Percentiles rank a stretch among this genome's conserved stretches.
These are phyloP conservation scores for Debaryomyces sp. DNA, from an alignment of 1,139 yeast genomes.

Conservation along the genomic window DNA sequence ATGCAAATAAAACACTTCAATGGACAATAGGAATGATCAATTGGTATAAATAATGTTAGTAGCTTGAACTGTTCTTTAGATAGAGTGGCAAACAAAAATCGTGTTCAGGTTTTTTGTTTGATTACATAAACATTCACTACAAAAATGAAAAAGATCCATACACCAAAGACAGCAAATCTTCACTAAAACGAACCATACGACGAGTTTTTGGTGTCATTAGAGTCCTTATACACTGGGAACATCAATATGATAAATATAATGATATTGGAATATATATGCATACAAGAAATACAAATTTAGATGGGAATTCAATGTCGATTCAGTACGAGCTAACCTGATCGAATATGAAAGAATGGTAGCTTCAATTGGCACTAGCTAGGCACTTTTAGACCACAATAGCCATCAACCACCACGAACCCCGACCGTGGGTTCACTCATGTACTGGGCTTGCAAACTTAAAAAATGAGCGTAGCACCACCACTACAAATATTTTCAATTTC, in stretches of 20 bases:
- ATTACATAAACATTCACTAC: background rate
- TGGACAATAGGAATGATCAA: background rate
- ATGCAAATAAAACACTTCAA: background rate
- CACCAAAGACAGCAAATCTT: background rate
- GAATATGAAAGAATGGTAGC: background rate
- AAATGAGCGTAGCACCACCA: slow-evolving; percentile 72
- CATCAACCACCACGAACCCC: background rate
- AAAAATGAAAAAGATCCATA: background rate
- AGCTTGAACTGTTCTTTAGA: background rate
- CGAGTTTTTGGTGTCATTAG: background rate
- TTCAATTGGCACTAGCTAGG: background rate
- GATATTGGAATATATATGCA: slow-evolving; percentile 2
- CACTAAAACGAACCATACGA: background rate
- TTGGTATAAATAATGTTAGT: background rate
- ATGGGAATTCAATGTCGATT: background rate
- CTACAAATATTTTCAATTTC: slow-evolving; percentile 73
- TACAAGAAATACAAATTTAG: slow-evolving; percentile 1
- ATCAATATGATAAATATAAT: background rate
- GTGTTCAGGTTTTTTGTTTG: background rate
- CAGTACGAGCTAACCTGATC: background rate
- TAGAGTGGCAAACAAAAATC: slow-evolving; percentile 5
- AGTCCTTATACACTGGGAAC: background rate
- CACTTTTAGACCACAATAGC: background rate
- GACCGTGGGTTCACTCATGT: background rate
- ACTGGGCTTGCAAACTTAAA: slow-evolving; percentile 17